Evolutionary conservation across 108 stramenopile species (phyloP).

Genomic region (Hondaea fermentalgiana): DNA sequence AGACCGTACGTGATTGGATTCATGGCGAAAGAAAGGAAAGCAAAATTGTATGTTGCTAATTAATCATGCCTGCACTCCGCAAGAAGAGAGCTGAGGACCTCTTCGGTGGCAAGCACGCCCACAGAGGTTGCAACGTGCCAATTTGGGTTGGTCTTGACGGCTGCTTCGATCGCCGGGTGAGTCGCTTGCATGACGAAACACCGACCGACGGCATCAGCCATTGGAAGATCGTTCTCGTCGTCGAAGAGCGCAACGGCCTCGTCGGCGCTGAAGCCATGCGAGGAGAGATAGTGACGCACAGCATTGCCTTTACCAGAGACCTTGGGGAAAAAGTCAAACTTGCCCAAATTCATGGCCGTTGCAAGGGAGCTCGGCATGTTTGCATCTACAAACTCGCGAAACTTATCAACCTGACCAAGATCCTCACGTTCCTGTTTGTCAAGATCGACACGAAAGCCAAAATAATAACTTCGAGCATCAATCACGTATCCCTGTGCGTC

Average conservation of each 20-base stretch:
- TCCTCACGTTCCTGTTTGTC: not conserved
- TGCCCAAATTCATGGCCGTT: not conserved
- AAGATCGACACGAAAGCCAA: not conserved
- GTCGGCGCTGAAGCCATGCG: not conserved
- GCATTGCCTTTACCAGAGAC: not conserved
- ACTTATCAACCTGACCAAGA: not conserved
- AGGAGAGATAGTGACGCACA: not conserved
- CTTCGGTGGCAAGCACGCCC: not conserved
- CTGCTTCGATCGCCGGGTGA: not conserved
- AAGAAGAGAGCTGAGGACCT: not conserved
- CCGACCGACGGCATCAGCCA: not conserved
- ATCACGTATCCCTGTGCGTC: not conserved
- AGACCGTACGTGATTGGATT: no score
- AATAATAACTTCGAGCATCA: not conserved
- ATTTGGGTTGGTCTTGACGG: not conserved
- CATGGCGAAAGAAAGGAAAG: not conserved
- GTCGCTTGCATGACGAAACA: not conserved
- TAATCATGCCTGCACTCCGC: not conserved
- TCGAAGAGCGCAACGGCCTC: not conserved
- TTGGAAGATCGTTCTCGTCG: slow-evolving; percentile 8
- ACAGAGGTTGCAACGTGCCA: not conserved
- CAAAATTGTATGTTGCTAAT: not conserved
- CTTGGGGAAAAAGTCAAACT: not conserved
- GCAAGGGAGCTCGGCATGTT: not conserved
- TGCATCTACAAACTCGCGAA: not conserved